Evolutionary conservation across 495 filamentous ascomycete species (phyloP).

Genomic region (Penicillium cataractarum): DNA sequence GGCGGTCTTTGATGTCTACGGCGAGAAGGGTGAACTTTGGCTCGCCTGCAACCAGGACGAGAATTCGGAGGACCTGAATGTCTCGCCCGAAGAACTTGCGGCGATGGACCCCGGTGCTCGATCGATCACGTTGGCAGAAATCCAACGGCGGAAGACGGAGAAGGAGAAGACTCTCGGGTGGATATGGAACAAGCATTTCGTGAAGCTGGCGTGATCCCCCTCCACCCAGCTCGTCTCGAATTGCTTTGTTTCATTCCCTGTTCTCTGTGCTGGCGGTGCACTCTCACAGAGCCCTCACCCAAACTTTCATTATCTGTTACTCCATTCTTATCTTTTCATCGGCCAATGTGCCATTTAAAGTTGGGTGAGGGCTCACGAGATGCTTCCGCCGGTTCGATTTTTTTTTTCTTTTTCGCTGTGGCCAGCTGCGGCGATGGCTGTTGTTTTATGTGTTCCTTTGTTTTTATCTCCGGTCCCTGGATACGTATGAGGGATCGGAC

Average conservation of each 20-base stretch:
- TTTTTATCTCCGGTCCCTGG: slow-evolving; percentile 14
- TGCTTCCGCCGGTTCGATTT: not conserved
- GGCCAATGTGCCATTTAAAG: not conserved
- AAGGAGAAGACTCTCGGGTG: slow-evolving; percentile 59
- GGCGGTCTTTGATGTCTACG: slow-evolving; percentile 91
- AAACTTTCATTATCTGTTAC: not conserved
- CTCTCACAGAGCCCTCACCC: not conserved
- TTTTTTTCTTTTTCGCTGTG: slow-evolving; percentile 1
- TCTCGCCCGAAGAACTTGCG: not conserved
- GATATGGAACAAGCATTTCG: slow-evolving; percentile 99
- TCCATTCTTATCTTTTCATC: not conserved
- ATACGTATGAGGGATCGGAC: slow-evolving; percentile 16
- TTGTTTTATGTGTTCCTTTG: slow-evolving; percentile 12
- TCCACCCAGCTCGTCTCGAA: not conserved
- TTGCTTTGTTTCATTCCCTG: not conserved
- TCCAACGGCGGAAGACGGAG: slow-evolving; percentile 1
- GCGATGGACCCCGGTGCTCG: slow-evolving; percentile 4
- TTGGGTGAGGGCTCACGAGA: not conserved
- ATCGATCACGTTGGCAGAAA: not conserved
- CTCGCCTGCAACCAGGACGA: slow-evolving; percentile 97
- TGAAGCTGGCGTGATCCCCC: slow-evolving; percentile 59
- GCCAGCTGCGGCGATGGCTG: slow-evolving; percentile 8
- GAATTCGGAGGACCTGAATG: slow-evolving; percentile 58
- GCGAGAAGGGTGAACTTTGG: slow-evolving; percentile 96
- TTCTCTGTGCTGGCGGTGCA: not conserved